Conservation (phyloP, 305 asterid species). For the Striga hermonthica region DNA sequence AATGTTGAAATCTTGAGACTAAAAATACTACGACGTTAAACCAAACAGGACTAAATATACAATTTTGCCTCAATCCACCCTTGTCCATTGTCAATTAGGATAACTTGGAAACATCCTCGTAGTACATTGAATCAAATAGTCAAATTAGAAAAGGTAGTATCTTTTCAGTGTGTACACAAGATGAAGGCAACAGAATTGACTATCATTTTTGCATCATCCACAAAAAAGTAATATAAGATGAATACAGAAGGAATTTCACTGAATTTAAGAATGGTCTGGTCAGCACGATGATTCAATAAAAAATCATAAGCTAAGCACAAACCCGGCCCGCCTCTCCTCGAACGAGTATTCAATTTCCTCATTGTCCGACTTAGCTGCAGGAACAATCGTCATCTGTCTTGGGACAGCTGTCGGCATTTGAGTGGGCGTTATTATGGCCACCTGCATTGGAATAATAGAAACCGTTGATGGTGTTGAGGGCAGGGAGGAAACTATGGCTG, state of each 20-base stretch:
- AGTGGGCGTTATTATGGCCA: slow-evolving; percentile 48
- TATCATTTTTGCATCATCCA: slow-evolving; percentile 28
- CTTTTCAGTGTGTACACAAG: slow-evolving; percentile 31
- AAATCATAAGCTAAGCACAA: too few species aligned
- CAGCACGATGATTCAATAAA: too few species aligned
- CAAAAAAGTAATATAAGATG: slow-evolving; percentile 19
- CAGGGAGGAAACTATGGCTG: slow-evolving; percentile 35
- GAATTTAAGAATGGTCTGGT: slow-evolving; percentile 35
- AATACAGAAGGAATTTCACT: slow-evolving; percentile 17
- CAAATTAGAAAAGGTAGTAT: too few species aligned
- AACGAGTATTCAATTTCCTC: slow-evolving; percentile 78
- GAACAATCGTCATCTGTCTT: slow-evolving; percentile 58
- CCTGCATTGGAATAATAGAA: slow-evolving; percentile 59
- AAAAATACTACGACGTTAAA: too few species aligned
- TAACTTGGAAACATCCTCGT: too few species aligned
- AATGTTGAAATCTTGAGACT: too few species aligned
- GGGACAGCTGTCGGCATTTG: slow-evolving; percentile 45
- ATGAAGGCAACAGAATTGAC: slow-evolving; percentile 45
- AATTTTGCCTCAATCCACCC: too few species aligned
- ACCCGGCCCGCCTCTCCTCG: slow-evolving; percentile 82
- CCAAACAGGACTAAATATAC: too few species aligned
- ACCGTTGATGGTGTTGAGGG: slow-evolving; percentile 67
- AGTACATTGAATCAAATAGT: too few species aligned
- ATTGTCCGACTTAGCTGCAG: slow-evolving; percentile 34
- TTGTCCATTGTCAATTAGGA: too few species aligned